These are phyloP conservation scores for Xylaria cubensis DNA, from an alignment of 495 filamentous ascomycete species.

Conservation along the genomic window DNA sequence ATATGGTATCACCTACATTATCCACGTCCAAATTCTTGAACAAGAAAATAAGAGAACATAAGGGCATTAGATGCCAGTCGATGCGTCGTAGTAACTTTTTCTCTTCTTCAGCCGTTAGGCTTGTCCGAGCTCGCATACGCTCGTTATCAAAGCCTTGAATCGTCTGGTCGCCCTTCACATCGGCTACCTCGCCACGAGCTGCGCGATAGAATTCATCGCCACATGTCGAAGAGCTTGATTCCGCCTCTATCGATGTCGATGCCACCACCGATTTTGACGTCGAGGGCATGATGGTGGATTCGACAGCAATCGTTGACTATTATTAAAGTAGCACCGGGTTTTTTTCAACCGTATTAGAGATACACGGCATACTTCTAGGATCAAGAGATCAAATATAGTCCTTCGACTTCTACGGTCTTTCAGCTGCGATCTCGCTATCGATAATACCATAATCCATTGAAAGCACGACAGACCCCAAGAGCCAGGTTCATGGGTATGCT, in stretches of 20 bases:
- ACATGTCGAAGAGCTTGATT: conserved; percentile 34
- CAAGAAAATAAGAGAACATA: conserved; percentile 53
- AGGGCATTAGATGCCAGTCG: conserved; percentile 54
- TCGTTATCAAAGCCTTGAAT: conserved; percentile 51
- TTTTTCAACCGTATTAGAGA: background rate
- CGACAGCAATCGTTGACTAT: background rate
- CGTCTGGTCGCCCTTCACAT: conserved; percentile 28
- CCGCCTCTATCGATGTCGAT: conserved; percentile 27
- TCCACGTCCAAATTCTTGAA: conserved; percentile 52
- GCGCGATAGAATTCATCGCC: conserved; percentile 36
- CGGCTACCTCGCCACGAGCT: conserved; percentile 22
- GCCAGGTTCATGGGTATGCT: conserved; percentile 23
- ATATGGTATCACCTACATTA: conserved; percentile 40
- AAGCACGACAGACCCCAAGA: conserved; percentile 34
- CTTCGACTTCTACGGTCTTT: background rate
- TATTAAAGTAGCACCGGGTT: background rate
- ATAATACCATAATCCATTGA: conserved; percentile 31
- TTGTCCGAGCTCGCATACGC: conserved; percentile 49
- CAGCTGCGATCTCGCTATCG: conserved; percentile 7
- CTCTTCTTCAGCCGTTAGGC: conserved; percentile 50
- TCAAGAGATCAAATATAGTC: conserved; percentile 5
- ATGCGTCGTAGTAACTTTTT: conserved; percentile 51
- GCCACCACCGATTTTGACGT: conserved; percentile 19
- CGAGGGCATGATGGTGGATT: background rate
- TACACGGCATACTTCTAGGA: no score